phyloP scores from a whole-genome alignment of 1,284 basidiomycete species.

The Papiliotrema laurentii region DNA sequence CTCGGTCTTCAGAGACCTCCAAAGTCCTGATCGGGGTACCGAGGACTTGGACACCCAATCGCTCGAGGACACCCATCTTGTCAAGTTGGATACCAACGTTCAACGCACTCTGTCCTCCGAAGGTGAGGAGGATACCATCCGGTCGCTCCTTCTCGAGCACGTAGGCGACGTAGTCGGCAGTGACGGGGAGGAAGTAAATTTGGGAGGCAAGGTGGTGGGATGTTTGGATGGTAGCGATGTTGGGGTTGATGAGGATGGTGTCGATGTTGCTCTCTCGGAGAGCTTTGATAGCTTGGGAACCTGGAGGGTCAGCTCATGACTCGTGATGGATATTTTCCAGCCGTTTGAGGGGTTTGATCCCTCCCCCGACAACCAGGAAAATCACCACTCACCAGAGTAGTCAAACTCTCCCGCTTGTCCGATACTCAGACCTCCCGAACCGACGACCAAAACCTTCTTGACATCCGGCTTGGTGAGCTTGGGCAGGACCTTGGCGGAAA shows the following conservation, averaged over 20 bases:
- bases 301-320: constrained; percentile 22
- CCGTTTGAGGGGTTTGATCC: background rate
- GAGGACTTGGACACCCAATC: constrained; percentile 88
- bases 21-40: constrained; percentile 93
- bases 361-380: background rate
- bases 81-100: constrained; percentile 98
- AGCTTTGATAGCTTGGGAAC: constrained; percentile 96
- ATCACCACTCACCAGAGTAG: constrained; percentile 68
- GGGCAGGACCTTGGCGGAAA: constrained; percentile 82
- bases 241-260: constrained; percentile 94
- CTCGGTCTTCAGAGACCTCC: constrained; percentile 94
- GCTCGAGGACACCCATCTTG: constrained; percentile 94
- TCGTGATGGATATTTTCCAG: background rate
- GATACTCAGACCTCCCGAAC: constrained; percentile 92
- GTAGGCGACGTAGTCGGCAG: constrained; percentile 95
- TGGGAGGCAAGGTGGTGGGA: constrained; percentile 94
- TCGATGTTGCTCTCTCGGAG: constrained; percentile 92
- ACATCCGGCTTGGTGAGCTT: constrained; percentile 77
- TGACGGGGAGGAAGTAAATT: constrained; percentile 97
- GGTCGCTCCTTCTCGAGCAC: constrained; percentile 98
- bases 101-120: constrained; percentile 95
- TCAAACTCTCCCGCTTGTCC: constrained; percentile 99
- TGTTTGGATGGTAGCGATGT: constrained; percentile 96
- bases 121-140: constrained; percentile 94
- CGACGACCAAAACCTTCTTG: constrained; percentile 92